These are phyloP conservation scores for Rhizoctonia solani DNA, from an alignment of 1,284 basidiomycete species.

Conservation along the genomic window DNA sequence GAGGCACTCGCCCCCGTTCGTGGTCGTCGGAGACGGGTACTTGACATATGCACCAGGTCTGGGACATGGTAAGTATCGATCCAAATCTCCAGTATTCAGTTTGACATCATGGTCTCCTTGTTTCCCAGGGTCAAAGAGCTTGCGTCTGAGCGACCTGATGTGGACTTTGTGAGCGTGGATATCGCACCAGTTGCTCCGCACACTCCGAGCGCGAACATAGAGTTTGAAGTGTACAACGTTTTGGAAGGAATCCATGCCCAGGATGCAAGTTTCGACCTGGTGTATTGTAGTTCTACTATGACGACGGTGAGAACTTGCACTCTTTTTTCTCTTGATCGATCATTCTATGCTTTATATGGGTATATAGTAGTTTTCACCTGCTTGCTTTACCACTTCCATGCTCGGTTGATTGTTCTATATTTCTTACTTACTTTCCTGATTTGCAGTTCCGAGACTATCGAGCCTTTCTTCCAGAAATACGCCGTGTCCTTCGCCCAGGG, in stretches of 20 bases:
- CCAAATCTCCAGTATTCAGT: neutral
- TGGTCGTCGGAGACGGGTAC: constrained; percentile 35
- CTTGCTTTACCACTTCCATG: constrained; percentile 24
- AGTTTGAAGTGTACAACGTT: constrained; percentile 39
- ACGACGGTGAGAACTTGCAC: constrained; percentile 33
- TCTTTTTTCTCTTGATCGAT: constrained; percentile 23
- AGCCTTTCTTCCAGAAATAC: constrained; percentile 36
- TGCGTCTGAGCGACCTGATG: constrained; percentile 35
- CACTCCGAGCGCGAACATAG: constrained; percentile 36
- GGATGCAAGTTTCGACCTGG: constrained; percentile 37
- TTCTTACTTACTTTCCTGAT: constrained; percentile 33
- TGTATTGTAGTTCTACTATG: constrained; percentile 35
- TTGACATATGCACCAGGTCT: constrained; percentile 38
- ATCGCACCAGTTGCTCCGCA: constrained; percentile 36
- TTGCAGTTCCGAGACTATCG: constrained; percentile 38
- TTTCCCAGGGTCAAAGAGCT: constrained; percentile 37
- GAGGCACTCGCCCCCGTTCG: constrained; percentile 24
- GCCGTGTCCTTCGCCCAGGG: constrained; percentile 36
- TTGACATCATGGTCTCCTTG: constrained; percentile 6
- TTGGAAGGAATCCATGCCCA: constrained; percentile 32
- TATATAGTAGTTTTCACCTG: constrained; percentile 34
- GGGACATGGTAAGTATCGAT: constrained; percentile 36
- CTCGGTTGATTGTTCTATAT: constrained; percentile 15
- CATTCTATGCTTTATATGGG: constrained; percentile 27
- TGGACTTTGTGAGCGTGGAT: constrained; percentile 39